Conservation (phyloP, 176 grass and related monocot genomes). For the Urochloa ruziziensis region DNA sequence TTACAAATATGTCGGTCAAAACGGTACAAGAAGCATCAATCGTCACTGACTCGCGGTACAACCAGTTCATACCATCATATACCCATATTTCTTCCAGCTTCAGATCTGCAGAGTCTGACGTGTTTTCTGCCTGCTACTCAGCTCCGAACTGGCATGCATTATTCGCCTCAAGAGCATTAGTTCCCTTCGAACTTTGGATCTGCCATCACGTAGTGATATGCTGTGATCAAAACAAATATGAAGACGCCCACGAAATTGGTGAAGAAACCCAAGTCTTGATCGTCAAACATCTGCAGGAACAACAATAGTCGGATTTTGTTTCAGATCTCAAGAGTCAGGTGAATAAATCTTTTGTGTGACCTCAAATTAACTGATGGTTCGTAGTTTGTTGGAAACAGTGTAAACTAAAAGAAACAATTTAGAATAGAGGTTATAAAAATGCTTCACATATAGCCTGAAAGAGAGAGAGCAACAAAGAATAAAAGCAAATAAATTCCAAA, state of each 20-base stretch:
- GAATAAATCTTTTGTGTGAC: neutral
- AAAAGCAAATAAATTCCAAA: neutral
- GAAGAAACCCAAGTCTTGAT: conserved; percentile 84
- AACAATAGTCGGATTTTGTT: neutral
- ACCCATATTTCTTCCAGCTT: neutral
- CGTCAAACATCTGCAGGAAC: conserved; percentile 78
- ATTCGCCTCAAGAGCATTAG: neutral
- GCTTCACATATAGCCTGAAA: neutral
- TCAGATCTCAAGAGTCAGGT: neutral
- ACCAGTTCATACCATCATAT: neutral
- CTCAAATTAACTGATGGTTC: neutral
- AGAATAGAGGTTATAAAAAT: neutral
- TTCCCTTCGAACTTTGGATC: conserved; percentile 54
- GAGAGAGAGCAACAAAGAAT: neutral
- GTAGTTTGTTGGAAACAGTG: neutral
- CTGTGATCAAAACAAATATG: conserved; percentile 70
- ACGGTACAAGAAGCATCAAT: neutral
- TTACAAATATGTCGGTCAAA: neutral
- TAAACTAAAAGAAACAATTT: neutral
- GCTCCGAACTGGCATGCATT: neutral
- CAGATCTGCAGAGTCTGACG: too few species aligned
- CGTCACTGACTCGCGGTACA: neutral
- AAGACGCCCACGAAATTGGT: conserved; percentile 81
- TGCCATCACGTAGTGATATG: conserved; percentile 77
- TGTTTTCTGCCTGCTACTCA: neutral